Base-by-base conservation (phyloP, 2,329 filamentous ascomycete species). In the Trichothecium roseum region DNA sequence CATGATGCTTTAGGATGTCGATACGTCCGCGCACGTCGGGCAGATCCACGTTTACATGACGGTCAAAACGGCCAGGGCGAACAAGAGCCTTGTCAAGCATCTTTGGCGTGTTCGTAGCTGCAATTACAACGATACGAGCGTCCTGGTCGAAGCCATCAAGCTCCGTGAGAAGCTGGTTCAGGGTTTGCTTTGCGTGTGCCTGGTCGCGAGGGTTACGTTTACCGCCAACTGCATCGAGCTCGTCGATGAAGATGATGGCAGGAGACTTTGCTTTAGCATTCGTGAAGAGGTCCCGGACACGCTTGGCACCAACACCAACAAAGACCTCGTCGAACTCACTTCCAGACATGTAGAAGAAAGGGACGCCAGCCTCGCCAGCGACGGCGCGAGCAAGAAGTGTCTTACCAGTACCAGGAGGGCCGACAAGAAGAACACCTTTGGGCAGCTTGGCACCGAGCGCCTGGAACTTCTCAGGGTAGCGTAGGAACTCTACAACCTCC, bases 311-410 rank as follows among this genome's bases (percentile, higher is more conserved):
- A 36, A 98, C 91, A 54, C 91, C 91, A 26, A 98, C 93, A 52
- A 95, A 98, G 35, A 98, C 82, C 60, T 98, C 91, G 52, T 98
- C 91, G 54, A 98, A 98, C 57, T 98, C 91, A 39, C 86, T 94
- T 34, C 91, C 91, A 52, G 91, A 98, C 89, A 98, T 96, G 72
- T 95, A 98, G 71, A 96, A 98, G 71, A 98, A 98, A 2, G 91
- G 91, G 14, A 98, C 91, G 37, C 89, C 91, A 36, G 91, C 88
- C 64, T 98, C 91, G 35, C 91, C 91, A 32, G 91, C 91, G 41
- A 98, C 91, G 37, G 91, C 93, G 51, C 91, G 81, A 43, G 91
- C 91, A 41, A 98, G 74, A 28, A 98, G 74, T 10, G 91, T 98
- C 65, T 98, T 98, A 63, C 91, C 91, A 41, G 91, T 98, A 64